Conservation (phyloP, 2,329 filamentous ascomycete species). For the Aplosporella prunicola region DNA sequence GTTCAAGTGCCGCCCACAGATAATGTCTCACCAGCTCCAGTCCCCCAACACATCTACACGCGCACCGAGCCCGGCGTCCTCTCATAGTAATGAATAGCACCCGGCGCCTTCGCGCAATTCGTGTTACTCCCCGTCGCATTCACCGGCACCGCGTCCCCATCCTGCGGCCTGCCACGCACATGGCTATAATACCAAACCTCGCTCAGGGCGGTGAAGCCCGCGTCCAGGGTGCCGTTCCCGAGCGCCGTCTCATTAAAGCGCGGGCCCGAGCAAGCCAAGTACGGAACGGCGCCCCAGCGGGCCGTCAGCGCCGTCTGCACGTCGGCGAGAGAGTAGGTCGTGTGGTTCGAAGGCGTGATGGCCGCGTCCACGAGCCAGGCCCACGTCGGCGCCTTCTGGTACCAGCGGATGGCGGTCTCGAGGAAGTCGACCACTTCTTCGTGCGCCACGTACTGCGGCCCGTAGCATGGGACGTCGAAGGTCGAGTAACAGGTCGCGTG, state of each 20-base stretch:
- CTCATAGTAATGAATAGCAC: slow-evolving; percentile 48
- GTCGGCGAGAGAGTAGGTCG: slow-evolving; percentile 44
- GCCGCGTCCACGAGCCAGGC: slow-evolving; percentile 46
- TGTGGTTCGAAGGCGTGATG: slow-evolving; percentile 51
- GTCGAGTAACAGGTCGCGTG: slow-evolving; percentile 59
- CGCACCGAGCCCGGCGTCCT: slow-evolving; percentile 28
- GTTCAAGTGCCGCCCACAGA: too few relatives aligned
- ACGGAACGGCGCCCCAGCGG: slow-evolving; percentile 47
- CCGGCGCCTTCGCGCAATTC: slow-evolving; percentile 46
- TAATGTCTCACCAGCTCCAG: too few relatives aligned
- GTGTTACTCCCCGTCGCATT: slow-evolving; percentile 37
- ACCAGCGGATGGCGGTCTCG: slow-evolving; percentile 50
- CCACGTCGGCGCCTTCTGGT: slow-evolving; percentile 50
- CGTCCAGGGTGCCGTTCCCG: slow-evolving; percentile 46
- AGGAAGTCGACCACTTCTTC: slow-evolving; percentile 56
- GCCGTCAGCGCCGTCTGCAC: slow-evolving; percentile 43
- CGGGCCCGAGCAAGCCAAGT: slow-evolving; percentile 52
- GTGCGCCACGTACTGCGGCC: slow-evolving; percentile 45
- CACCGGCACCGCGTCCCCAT: slow-evolving; percentile 37
- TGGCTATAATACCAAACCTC: slow-evolving; percentile 62
- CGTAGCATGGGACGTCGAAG: slow-evolving; percentile 57
- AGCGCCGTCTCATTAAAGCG: slow-evolving; percentile 51
- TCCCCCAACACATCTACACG: too few relatives aligned
- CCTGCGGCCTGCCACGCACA: slow-evolving; percentile 48
- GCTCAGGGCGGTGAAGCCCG: slow-evolving; percentile 46